Conservation (phyloP, 331 rosid genomes). For the Malus hybrid region DNA sequence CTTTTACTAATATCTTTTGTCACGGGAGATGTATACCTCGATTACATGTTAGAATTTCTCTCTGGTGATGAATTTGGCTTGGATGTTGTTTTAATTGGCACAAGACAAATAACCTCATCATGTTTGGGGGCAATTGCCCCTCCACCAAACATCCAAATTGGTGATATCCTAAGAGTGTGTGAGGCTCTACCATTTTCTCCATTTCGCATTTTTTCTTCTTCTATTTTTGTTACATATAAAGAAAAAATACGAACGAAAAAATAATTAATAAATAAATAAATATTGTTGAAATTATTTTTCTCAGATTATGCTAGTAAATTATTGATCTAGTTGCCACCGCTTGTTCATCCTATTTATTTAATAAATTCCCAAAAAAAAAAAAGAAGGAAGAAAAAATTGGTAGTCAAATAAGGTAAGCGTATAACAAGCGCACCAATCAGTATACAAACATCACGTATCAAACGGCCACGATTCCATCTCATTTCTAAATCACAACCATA, state of each 20-base stretch:
- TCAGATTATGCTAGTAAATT: too few relatives aligned
- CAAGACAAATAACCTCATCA: slow-evolving; percentile 12
- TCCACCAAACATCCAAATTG: slow-evolving; percentile 23
- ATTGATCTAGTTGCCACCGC: neutral
- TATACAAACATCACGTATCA: neutral
- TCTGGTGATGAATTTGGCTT: neutral
- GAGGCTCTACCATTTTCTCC: slow-evolving; percentile 31
- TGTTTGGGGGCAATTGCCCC: neutral
- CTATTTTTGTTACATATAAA: neutral
- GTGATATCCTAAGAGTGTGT: slow-evolving; percentile 20
- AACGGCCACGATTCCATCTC: slow-evolving; percentile 8
- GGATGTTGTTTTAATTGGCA: neutral
- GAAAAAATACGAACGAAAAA: neutral
- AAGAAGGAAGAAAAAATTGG: neutral
- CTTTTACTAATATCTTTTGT: too few relatives aligned
- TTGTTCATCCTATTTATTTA: neutral
- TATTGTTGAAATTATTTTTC: too few relatives aligned
- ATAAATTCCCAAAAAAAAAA: neutral
- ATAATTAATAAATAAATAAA: too few relatives aligned
- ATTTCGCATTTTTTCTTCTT: neutral
- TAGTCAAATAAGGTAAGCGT: slow-evolving; percentile 2
- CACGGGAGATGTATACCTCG: neutral
- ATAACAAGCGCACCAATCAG: neutral
- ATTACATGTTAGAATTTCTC: neutral
- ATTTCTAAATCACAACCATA: neutral